A percentile compares a stretch with the other conserved stretches of the same genome.
These are phyloP conservation scores for Naganishia onofrii DNA, from an alignment of 768 basidiomycete species.

Conservation along the genomic window DNA sequence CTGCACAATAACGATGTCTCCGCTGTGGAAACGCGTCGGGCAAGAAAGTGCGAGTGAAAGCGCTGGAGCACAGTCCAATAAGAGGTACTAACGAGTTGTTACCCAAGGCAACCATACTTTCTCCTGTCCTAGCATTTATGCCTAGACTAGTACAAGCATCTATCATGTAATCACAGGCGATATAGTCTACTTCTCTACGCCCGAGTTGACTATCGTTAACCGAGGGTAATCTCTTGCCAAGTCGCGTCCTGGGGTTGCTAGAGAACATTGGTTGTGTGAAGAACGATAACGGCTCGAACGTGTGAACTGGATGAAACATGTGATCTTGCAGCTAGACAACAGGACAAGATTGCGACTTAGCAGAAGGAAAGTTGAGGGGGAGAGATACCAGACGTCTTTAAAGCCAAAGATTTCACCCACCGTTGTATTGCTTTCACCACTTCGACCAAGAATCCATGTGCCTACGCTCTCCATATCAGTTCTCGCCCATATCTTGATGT, in stretches of 20 bases:
- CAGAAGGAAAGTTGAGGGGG: not conserved
- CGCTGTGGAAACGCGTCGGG: not conserved
- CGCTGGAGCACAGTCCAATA: not conserved
- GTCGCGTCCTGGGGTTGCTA: constrained; percentile 26
- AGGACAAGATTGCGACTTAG: not conserved
- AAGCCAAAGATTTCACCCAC: constrained; percentile 27
- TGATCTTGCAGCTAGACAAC: constrained; percentile 36
- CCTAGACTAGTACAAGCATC: constrained; percentile 44
- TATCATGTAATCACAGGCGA: constrained; percentile 44
- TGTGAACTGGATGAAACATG: constrained; percentile 35
- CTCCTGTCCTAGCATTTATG: constrained; percentile 36
- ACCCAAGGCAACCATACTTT: constrained; percentile 42
- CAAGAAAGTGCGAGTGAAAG: not conserved
- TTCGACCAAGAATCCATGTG: constrained; percentile 61
- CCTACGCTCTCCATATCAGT: constrained; percentile 95
- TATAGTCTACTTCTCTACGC: constrained; percentile 18
- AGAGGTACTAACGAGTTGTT: constrained; percentile 44
- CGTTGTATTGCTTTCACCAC: constrained; percentile 38
- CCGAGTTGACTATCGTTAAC: constrained; percentile 1
- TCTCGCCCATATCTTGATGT: constrained; percentile 65
- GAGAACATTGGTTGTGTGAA: constrained; percentile 19
- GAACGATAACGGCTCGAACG: constrained; percentile 37
- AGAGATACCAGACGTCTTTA: not conserved
- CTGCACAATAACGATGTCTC: constrained; percentile 46
- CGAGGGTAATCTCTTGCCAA: constrained; percentile 3